Conservation (phyloP, 1,139 yeast species). For the Spathaspora sp. region DNA sequence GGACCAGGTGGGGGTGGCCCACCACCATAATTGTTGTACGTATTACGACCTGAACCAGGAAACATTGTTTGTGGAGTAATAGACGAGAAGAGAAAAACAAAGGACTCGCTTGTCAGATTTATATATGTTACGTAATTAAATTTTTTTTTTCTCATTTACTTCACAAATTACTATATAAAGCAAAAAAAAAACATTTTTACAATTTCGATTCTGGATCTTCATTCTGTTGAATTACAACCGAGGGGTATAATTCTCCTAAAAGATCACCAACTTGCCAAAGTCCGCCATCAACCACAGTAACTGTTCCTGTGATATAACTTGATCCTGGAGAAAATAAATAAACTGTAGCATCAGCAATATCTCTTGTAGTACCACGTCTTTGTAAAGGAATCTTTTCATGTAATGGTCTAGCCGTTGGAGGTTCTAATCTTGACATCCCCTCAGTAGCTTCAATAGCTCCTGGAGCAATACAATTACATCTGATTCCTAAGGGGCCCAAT, state of each 20-base stretch:
- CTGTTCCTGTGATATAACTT: conserved; percentile 71
- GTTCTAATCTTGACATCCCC: conserved; percentile 64
- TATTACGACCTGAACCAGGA: conserved; percentile 32
- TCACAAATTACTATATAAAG: neutral
- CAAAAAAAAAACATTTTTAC: conserved; percentile 6
- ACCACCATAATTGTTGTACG: conserved; percentile 15
- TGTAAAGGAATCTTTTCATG: conserved; percentile 66
- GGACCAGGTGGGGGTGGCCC: conserved; percentile 12
- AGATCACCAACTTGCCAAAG: conserved; percentile 65
- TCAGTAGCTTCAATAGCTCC: conserved; percentile 86
- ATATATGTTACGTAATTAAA: too few relatives aligned
- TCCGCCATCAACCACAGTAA: conserved; percentile 86
- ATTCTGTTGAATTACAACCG: conserved; percentile 27
- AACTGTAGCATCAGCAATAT: conserved; percentile 88
- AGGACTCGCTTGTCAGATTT: neutral
- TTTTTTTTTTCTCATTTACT: too few relatives aligned
- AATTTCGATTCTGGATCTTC: conserved; percentile 20
- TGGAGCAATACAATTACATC: conserved; percentile 86
- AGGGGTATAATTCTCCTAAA: conserved; percentile 37
- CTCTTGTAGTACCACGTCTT: conserved; percentile 69
- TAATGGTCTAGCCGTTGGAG: conserved; percentile 36
- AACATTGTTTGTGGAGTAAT: conserved; percentile 20
- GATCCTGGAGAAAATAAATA: conserved; percentile 84
- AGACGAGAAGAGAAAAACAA: neutral
- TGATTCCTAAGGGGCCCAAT: conserved; percentile 84